A percentile compares a stretch with the other conserved stretches of the same genome.
Evolutionary conservation across 352 stramenopile genomes (phyloP).

Genomic region (Globisporangium canariense): DNA sequence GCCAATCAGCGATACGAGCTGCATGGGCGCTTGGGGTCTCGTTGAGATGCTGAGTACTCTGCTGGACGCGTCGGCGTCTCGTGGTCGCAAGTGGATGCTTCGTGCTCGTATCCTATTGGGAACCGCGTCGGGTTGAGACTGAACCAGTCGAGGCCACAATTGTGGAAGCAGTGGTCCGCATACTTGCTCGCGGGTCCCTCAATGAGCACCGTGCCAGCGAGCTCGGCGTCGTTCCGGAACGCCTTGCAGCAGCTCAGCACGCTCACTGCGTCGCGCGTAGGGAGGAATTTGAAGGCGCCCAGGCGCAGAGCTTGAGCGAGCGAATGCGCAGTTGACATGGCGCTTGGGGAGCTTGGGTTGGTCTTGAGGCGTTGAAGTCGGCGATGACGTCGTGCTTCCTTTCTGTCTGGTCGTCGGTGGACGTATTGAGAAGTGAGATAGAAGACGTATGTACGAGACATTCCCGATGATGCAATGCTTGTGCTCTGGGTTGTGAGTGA

Average conservation of each 20-base stretch:
- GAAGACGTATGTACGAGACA: too few species aligned
- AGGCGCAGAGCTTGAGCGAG: neutral
- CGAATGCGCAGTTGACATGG: neutral
- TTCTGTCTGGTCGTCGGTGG: too few species aligned
- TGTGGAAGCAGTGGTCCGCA: neutral
- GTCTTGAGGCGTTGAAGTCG: too few species aligned
- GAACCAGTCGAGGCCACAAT: neutral
- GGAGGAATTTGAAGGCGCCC: neutral
- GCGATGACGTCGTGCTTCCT: too few species aligned
- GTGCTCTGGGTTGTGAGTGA: too few species aligned
- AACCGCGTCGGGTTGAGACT: neutral
- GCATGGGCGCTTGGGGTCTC: neutral
- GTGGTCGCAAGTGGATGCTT: neutral
- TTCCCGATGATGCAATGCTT: too few species aligned
- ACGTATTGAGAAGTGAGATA: too few species aligned
- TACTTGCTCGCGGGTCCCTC: neutral
- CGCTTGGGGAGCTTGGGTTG: neutral
- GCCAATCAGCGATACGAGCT: neutral
- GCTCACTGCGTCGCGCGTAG: neutral
- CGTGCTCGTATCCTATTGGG: neutral
- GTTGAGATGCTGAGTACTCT: neutral
- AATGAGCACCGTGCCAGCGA: neutral
- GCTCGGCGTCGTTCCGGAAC: constrained; percentile 5
- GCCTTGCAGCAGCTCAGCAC: neutral
- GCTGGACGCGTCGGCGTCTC: neutral